Evolutionary conservation across 352 stramenopile genomes (phyloP).

Genomic region (Phytophthora foliorum): DNA sequence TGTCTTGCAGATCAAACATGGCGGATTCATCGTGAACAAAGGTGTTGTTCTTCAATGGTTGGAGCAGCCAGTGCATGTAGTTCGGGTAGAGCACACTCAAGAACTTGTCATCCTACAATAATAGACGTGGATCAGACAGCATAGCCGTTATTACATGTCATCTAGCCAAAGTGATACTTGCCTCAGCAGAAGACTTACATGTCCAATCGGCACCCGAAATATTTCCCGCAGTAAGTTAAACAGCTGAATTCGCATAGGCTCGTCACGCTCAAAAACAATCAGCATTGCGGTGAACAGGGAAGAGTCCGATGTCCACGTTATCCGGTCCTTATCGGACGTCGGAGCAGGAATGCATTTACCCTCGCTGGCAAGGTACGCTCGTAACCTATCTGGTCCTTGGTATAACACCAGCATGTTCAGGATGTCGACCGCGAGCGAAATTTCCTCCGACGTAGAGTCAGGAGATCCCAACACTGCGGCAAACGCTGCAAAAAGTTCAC

Average conservation of each 20-base stretch:
- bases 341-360: constrained; percentile 73
- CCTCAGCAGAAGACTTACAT: constrained; percentile 45
- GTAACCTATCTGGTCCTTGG: constrained; percentile 73
- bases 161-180: not conserved
- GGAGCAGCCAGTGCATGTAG: constrained; percentile 89
- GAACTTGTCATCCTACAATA: constrained; percentile 84
- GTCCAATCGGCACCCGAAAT: constrained; percentile 74
- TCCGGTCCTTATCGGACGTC: constrained; percentile 67
- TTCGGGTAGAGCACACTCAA: constrained; percentile 88
- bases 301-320: constrained; percentile 68
- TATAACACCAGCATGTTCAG: constrained; percentile 79
- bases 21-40: constrained; percentile 49
- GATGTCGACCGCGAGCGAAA: constrained; percentile 70
- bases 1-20: constrained; percentile 84
- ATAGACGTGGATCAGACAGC: constrained; percentile 2
- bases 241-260: constrained; percentile 69
- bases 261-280: constrained; percentile 73
- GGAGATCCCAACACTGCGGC: constrained; percentile 53
- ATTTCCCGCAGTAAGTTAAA: constrained; percentile 77
- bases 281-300: constrained; percentile 82
- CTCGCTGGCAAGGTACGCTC: constrained; percentile 73
- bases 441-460: constrained; percentile 56
- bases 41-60: constrained; percentile 76
- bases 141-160: not conserved
- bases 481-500: constrained; percentile 69